Conservation (phyloP, 2,329 filamentous ascomycete species). For the Aschersonia sp. region DNA sequence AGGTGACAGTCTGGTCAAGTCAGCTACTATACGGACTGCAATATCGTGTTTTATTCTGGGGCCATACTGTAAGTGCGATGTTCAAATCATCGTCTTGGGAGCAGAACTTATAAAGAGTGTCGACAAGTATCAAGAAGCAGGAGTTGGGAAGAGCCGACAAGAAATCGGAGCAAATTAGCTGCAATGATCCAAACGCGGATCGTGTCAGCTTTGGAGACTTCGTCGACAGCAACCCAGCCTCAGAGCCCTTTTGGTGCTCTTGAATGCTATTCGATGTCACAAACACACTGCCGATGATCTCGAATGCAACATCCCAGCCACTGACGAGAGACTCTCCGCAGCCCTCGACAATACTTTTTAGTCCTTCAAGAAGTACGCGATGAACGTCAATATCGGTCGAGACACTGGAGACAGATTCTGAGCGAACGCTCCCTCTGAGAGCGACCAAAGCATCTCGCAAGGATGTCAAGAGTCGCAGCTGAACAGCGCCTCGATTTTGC, state of each 20-base stretch:
- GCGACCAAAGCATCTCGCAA: conserved; percentile 42
- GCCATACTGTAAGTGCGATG: conserved; percentile 71
- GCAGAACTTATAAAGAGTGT: conserved; percentile 81
- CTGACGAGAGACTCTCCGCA: conserved; percentile 71
- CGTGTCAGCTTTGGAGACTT: conserved; percentile 64
- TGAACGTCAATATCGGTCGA: conserved; percentile 67
- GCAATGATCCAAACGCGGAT: conserved; percentile 75
- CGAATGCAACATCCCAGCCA: conserved; percentile 78
- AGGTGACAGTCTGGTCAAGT: conserved; percentile 63
- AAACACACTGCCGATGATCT: conserved; percentile 75
- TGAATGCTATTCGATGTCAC: conserved; percentile 23
- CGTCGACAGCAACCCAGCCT: conserved; percentile 26
- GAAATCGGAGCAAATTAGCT: conserved; percentile 93
- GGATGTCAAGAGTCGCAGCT: conserved; percentile 56
- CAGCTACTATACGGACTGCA: neutral
- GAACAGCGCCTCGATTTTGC: conserved; percentile 43
- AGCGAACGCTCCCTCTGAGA: conserved; percentile 38
- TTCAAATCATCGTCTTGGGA: conserved; percentile 86
- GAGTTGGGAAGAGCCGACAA: conserved; percentile 55
- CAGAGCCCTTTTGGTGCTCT: conserved; percentile 17
- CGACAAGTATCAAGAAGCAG: conserved; percentile 65
- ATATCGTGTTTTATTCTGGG: neutral
- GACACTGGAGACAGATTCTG: conserved; percentile 41
- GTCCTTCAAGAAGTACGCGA: conserved; percentile 60
- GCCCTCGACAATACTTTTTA: conserved; percentile 74